Percentiles rank a stretch among this genome's conserved stretches.
Conservation (phyloP, 495 filamentous ascomycete genomes). For the Sporormia fimetaria region DNA sequence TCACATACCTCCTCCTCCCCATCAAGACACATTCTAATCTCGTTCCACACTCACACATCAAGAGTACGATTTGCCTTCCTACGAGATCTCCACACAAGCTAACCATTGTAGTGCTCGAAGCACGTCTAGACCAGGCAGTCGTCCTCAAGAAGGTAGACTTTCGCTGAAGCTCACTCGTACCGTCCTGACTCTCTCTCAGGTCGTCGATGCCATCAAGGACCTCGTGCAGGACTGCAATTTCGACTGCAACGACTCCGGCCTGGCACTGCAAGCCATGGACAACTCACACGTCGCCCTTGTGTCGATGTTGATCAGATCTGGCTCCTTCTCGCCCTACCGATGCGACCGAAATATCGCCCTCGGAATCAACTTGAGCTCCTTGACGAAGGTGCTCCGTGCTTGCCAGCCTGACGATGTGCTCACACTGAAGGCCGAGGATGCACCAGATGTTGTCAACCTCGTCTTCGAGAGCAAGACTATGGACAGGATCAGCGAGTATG, state of each 20-base stretch:
- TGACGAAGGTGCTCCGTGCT: conserved; percentile 93
- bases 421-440: conserved; percentile 93
- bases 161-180: conserved; percentile 7
- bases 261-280: conserved; percentile 98
- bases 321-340: conserved; percentile 91
- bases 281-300: conserved; percentile 99
- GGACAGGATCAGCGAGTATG: conserved; percentile 92
- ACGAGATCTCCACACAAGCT: conserved; percentile 1
- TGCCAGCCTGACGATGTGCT: conserved; percentile 92
- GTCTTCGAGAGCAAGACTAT: conserved; percentile 86
- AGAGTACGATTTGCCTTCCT: too few relatives aligned
- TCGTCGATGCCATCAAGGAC: conserved; percentile 98
- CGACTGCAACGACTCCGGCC: conserved; percentile 99
- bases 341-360: conserved; percentile 98
- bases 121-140: conserved; percentile 84
- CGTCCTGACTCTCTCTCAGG: conserved; percentile 40
- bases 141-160: conserved; percentile 82
- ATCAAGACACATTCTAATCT: too few relatives aligned
- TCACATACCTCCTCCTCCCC: too few relatives aligned
- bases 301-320: conserved; percentile 94
- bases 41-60: not conserved
- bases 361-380: conserved; percentile 88
- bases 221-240: conserved; percentile 99
- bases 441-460: conserved; percentile 88
- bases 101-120: conserved; percentile 69